phyloP scores from a whole-genome alignment of 2,329 filamentous ascomycete genomes.

The Teratosphaeria epicoccoides region DNA sequence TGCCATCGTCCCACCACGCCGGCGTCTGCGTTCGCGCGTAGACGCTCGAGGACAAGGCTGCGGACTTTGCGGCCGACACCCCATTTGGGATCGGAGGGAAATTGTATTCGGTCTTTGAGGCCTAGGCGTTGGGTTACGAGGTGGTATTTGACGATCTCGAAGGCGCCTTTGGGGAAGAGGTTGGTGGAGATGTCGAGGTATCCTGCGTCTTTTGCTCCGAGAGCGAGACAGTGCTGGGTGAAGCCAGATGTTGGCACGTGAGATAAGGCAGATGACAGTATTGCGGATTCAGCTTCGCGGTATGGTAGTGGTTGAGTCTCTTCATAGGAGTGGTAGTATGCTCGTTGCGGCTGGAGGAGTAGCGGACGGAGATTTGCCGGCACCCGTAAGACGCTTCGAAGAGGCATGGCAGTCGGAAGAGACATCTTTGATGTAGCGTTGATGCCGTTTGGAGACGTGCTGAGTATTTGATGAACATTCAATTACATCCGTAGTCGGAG shows the following conservation, averaged over 20 bases:
- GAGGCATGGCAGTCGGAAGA: conserved; percentile 7
- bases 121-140: conserved; percentile 55
- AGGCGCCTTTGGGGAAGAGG: conserved; percentile 67
- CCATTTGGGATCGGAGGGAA: conserved; percentile 16
- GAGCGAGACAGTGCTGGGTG: conserved; percentile 58
- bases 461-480: too few species aligned
- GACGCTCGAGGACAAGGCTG: conserved; percentile 60
- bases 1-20: conserved; percentile 67
- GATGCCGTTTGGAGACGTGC: not conserved
- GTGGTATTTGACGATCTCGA: conserved; percentile 72
- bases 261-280: conserved; percentile 69
- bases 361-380: conserved; percentile 18
- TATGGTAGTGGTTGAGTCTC: conserved; percentile 55
- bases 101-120: conserved; percentile 43
- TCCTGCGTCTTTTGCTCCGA: conserved; percentile 72
- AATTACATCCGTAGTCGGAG: too few species aligned
- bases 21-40: conserved; percentile 58
- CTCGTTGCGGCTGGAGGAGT: conserved; percentile 11
- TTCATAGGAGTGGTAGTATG: conserved; percentile 61
- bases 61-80: conserved; percentile 55
- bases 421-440: not conserved
- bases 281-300: conserved; percentile 57
- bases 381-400: conserved; percentile 18
- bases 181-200: conserved; percentile 80
- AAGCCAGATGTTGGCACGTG: conserved; percentile 80